Evolutionary conservation across 768 basidiomycete species (phyloP).

Genomic region (Rhizopogon sp.): DNA sequence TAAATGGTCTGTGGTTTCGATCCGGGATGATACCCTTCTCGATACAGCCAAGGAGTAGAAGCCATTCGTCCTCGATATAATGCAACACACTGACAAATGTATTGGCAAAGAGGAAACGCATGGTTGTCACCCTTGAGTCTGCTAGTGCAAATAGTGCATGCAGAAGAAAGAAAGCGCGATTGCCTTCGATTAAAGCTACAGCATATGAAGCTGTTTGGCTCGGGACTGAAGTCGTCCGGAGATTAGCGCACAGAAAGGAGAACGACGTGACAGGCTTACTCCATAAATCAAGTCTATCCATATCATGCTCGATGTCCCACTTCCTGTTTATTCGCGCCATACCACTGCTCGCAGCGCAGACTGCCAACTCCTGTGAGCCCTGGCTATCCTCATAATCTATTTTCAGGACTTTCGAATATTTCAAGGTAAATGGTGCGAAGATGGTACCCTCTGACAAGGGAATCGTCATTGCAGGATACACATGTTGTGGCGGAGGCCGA

Average conservation of each 20-base stretch:
- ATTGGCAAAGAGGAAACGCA: slow-evolving; percentile 4
- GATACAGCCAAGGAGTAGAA: slow-evolving; percentile 12
- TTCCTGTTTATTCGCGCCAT: background rate
- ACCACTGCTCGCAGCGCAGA: background rate
- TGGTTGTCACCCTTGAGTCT: background rate
- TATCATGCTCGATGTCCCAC: background rate
- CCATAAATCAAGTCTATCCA: background rate
- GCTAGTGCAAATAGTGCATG: slow-evolving; percentile 18
- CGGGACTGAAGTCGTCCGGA: background rate
- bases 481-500: background rate
- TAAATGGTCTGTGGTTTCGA: slow-evolving; percentile 9
- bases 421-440: background rate
- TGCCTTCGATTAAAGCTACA: slow-evolving; percentile 7
- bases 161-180: slow-evolving; percentile 15
- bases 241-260: background rate
- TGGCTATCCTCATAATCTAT: background rate
- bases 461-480: background rate
- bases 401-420: background rate
- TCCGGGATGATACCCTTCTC: slow-evolving; percentile 11
- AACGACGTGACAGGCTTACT: background rate
- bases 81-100: slow-evolving; percentile 11
- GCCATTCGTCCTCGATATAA: slow-evolving; percentile 13
- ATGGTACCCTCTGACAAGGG: no score
- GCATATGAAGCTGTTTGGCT: slow-evolving; percentile 11
- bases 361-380: background rate